phyloP scores from a whole-genome alignment of 805 yeast species.

The Starmerella roubikii region DNA sequence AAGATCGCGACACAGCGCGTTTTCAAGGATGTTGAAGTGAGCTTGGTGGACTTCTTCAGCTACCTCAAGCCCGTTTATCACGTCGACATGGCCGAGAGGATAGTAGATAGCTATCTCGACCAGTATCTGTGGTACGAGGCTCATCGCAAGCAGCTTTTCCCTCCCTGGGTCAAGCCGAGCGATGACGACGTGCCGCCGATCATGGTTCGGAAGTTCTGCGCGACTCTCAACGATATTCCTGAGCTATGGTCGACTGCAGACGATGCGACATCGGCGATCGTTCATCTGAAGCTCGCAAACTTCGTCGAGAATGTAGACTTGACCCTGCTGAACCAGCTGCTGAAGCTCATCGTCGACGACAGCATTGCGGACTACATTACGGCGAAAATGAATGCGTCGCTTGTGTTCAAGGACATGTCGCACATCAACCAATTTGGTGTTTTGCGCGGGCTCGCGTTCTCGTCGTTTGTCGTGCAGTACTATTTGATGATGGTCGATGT shows the following conservation, averaged over 20 bases:
- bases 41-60: constrained; percentile 84
- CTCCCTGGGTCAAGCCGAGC: constrained; percentile 92
- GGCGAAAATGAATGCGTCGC: constrained; percentile 69
- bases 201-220: constrained; percentile 85
- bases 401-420: constrained; percentile 88
- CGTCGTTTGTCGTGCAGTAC: constrained; percentile 79
- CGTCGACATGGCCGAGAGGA: constrained; percentile 84
- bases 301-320: constrained; percentile 78
- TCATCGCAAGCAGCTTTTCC: constrained; percentile 73
- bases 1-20: constrained; percentile 76
- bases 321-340: constrained; percentile 66
- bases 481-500: constrained; percentile 80
- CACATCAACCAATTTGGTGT: constrained; percentile 83
- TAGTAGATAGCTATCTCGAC: constrained; percentile 90
- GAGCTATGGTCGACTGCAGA: constrained; percentile 64
- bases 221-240: constrained; percentile 67
- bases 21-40: constrained; percentile 75
- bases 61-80: constrained; percentile 74
- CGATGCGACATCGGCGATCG: constrained; percentile 70
- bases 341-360: constrained; percentile 73
- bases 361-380: constrained; percentile 88
- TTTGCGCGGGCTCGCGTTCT: constrained; percentile 76
- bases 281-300: constrained; percentile 61
- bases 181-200: constrained; percentile 90
- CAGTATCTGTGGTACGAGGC: constrained; percentile 96